phyloP scores from a whole-genome alignment of 768 basidiomycete species.

The Rhodotorula toruloides region DNA sequence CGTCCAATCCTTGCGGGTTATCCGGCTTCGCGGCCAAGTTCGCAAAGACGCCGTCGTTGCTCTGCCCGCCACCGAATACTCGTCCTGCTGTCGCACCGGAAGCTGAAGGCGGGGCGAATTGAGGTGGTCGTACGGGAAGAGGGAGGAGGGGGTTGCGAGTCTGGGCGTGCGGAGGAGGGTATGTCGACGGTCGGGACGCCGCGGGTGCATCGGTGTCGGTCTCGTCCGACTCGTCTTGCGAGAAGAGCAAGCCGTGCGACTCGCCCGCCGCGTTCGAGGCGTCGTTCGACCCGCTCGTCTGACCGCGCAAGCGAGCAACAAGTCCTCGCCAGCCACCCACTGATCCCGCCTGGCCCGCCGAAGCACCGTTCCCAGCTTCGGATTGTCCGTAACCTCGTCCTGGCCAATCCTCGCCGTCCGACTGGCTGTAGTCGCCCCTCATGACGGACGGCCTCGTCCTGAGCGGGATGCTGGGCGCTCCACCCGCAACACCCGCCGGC shows the following conservation, averaged over 20 bases:
- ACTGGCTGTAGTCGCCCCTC: no score
- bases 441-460: constrained; percentile 53
- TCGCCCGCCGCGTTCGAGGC: neutral
- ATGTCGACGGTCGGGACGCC: neutral
- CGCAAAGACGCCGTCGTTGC: constrained; percentile 92
- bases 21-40: constrained; percentile 88
- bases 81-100: neutral
- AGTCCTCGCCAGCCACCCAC: neutral
- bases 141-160: constrained; percentile 26
- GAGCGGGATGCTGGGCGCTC: constrained; percentile 52
- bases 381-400: no score
- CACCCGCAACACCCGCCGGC: no score
- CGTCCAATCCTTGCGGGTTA: constrained; percentile 46
- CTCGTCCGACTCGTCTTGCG: constrained; percentile 28
- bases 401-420: constrained; percentile 49
- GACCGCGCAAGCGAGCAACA: constrained; percentile 14
- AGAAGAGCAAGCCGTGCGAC: constrained; percentile 28
- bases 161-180: constrained; percentile 12
- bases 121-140: constrained; percentile 47
- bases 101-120: constrained; percentile 45
- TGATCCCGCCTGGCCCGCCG: no score
- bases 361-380: no score
- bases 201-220: neutral
- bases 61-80: constrained; percentile 60
- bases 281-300: no score